Conservation (phyloP, 805 yeast species). For the Saccharomycopsis malanga region DNA sequence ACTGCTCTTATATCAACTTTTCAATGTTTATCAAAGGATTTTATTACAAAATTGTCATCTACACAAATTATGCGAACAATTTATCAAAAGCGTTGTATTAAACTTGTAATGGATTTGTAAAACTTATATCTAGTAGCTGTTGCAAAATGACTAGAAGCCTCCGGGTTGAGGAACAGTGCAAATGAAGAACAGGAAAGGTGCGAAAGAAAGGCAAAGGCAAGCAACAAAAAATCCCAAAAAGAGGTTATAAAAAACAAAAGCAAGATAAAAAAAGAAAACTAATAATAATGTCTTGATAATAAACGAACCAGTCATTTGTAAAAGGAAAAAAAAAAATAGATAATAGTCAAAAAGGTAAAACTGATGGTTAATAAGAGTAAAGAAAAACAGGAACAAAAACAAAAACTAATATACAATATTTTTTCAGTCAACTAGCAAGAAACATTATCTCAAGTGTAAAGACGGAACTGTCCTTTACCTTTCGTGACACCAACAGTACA, state of each 20-base stretch:
- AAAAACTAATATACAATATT: background rate
- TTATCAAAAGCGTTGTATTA: too few species aligned
- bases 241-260: background rate
- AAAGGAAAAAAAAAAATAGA: background rate
- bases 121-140: too few species aligned
- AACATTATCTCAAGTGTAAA: conserved; percentile 13
- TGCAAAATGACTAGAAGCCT: too few species aligned
- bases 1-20: too few species aligned
- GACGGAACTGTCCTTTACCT: conserved; percentile 67
- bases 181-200: too few species aligned
- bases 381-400: background rate
- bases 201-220: background rate
- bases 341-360: background rate
- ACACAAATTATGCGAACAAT: too few species aligned
- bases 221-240: background rate
- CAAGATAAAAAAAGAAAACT: background rate
- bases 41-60: too few species aligned
- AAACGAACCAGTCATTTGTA: background rate
- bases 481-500: conserved; percentile 87
- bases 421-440: too few species aligned
- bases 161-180: too few species aligned
- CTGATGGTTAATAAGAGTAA: background rate
- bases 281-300: background rate
- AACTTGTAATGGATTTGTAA: too few species aligned
- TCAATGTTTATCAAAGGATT: too few species aligned